Percentiles rank a stretch among this genome's conserved stretches.
These are phyloP conservation scores for Cymodocea nodosa DNA, from an alignment of 116 monocot genomes.

Conservation along the genomic window DNA sequence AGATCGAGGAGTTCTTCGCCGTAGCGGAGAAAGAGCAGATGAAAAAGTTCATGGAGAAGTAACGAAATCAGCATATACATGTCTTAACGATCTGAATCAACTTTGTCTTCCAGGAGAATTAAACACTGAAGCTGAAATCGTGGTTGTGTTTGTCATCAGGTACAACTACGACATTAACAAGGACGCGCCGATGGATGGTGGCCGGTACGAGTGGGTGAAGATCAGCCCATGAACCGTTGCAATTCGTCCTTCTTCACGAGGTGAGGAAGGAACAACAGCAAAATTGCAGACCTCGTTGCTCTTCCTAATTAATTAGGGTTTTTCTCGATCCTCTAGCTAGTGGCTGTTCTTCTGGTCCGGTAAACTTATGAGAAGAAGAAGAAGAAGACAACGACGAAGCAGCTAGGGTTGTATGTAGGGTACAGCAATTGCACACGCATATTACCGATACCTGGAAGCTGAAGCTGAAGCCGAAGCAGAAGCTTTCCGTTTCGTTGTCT, in stretches of 20 bases:
- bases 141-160: conserved; percentile 10
- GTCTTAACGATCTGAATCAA: not conserved
- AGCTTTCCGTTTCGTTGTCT: not conserved
- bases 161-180: conserved; percentile 36
- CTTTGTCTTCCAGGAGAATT: not conserved
- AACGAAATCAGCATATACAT: not conserved
- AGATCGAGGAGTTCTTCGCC: conserved; percentile 41
- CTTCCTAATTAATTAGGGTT: not conserved
- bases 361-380: not conserved
- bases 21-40: conserved; percentile 12
- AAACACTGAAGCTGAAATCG: not conserved
- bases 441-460: not conserved
- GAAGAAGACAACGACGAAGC: not conserved
- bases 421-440: not conserved
- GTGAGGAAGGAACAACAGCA: not conserved
- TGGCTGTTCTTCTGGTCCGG: not conserved
- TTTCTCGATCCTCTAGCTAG: too few relatives aligned
- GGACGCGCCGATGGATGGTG: conserved; percentile 30
- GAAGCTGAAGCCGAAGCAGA: not conserved
- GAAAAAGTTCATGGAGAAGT: conserved; percentile 26
- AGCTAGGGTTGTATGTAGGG: not conserved
- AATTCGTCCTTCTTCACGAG: not conserved
- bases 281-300: not conserved
- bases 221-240: conserved; percentile 12
- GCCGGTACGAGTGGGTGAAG: conserved; percentile 31